phyloP scores from a whole-genome alignment of 208 protist species.

The Leishmania lainsoni region DNA sequence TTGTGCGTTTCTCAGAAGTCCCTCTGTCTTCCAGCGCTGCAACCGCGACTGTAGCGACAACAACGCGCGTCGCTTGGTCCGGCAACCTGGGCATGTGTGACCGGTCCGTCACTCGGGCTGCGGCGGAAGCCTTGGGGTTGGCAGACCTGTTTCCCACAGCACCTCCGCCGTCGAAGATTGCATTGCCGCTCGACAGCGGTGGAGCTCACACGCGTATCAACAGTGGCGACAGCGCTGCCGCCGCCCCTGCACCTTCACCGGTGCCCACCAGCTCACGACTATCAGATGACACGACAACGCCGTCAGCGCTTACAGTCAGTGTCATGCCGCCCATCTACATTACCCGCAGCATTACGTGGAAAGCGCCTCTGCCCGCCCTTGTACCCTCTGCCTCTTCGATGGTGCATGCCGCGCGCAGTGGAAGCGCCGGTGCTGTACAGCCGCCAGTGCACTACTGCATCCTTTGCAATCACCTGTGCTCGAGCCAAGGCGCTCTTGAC shows the following conservation, averaged over 20 bases:
- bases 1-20: slow-evolving; percentile 9
- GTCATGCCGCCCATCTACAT: slow-evolving; percentile 49
- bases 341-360: slow-evolving; percentile 61
- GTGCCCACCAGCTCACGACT: not conserved
- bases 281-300: not conserved
- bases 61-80: slow-evolving; percentile 1
- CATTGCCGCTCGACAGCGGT: not conserved
- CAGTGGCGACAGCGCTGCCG: not conserved
- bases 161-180: not conserved
- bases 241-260: not conserved
- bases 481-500: slow-evolving; percentile 7
- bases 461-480: slow-evolving; percentile 52
- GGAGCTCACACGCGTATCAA: not conserved
- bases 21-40: not conserved
- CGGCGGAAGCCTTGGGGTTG: slow-evolving; percentile 38
- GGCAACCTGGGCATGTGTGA: slow-evolving; percentile 9
- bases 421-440: not conserved
- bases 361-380: slow-evolving; percentile 45
- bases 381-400: not conserved
- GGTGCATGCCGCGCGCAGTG: not conserved
- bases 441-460: slow-evolving; percentile 42
- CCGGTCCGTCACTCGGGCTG: slow-evolving; percentile 28
- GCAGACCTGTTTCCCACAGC: slow-evolving; percentile 47
- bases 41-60: not conserved
- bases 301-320: slow-evolving; percentile 32